Percentiles rank a stretch among this genome's conserved stretches.
phyloP scores from a whole-genome alignment of 768 basidiomycete genomes.

The Rhodotorula paludigena region DNA sequence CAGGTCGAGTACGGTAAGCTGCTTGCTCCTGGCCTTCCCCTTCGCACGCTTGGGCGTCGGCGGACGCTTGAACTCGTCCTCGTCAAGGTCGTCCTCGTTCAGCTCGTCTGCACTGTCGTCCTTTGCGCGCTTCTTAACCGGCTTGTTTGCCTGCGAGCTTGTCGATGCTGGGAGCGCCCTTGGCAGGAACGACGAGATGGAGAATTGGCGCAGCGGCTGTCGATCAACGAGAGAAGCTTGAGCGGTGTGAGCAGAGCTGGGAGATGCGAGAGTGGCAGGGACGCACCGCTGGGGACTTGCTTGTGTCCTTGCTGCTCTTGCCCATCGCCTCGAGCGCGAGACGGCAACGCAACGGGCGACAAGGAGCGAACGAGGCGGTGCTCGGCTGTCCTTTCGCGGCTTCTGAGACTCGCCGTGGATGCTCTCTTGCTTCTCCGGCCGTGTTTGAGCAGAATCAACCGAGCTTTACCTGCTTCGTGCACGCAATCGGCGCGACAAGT shows the following conservation, averaged over 20 bases:
- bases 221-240: background rate
- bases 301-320: background rate
- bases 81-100: background rate
- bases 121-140: background rate
- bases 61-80: background rate
- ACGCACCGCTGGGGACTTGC: background rate
- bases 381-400: no score
- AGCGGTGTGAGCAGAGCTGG: background rate
- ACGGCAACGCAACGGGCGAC: background rate
- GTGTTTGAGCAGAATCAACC: no score
- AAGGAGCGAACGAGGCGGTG: background rate
- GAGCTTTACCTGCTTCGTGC: no score
- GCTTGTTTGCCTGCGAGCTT: background rate
- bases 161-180: background rate
- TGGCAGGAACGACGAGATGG: conserved; percentile 30
- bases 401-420: no score
- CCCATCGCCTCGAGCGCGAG: no score
- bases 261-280: background rate
- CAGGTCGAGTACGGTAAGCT: conserved; percentile 4
- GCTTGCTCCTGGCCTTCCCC: background rate
- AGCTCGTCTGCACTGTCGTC: background rate
- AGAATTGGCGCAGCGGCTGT: background rate
- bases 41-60: background rate
- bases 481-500: no score
- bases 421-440: no score